Evolutionary conservation across 2,329 filamentous ascomycete genomes (phyloP).

Genomic region (Cladophialophora yegresii): DNA sequence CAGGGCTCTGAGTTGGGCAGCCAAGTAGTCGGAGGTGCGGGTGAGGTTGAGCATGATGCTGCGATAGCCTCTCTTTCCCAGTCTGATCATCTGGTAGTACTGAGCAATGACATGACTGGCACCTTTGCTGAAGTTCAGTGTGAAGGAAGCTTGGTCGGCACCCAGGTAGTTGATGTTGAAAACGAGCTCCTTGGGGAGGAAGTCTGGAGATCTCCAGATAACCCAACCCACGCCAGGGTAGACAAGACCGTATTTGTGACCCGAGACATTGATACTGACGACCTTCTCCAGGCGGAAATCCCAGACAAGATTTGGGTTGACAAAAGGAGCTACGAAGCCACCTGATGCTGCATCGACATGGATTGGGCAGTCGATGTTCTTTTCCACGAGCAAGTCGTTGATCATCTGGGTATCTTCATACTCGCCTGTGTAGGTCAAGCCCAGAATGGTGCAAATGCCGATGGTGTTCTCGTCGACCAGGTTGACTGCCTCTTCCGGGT

Average conservation of each 20-base stretch:
- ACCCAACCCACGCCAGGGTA: slow-evolving; percentile 96
- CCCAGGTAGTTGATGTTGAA: slow-evolving; percentile 99
- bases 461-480: slow-evolving; percentile 73
- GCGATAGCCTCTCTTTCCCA: slow-evolving; percentile 89
- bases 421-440: slow-evolving; percentile 92
- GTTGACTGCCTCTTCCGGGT: slow-evolving; percentile 62
- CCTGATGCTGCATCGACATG: slow-evolving; percentile 92
- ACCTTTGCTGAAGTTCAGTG: slow-evolving; percentile 95
- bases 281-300: slow-evolving; percentile 89
- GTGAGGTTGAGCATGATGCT: slow-evolving; percentile 94
- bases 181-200: slow-evolving; percentile 83
- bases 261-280: slow-evolving; percentile 90
- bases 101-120: slow-evolving; percentile 93
- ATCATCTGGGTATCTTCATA: slow-evolving; percentile 92
- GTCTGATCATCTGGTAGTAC: slow-evolving; percentile 94
- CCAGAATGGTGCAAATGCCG: slow-evolving; percentile 87
- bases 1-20: slow-evolving; percentile 68
- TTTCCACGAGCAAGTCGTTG: slow-evolving; percentile 80
- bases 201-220: slow-evolving; percentile 81
- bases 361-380: slow-evolving; percentile 76
- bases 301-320: slow-evolving; percentile 80
- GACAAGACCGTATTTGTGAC: slow-evolving; percentile 79
- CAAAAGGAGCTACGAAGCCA: slow-evolving; percentile 91
- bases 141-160: slow-evolving; percentile 92
- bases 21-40: slow-evolving; percentile 83